phyloP scores from a whole-genome alignment of 2,329 filamentous ascomycete species.

The Furcasterigmium sp. region DNA sequence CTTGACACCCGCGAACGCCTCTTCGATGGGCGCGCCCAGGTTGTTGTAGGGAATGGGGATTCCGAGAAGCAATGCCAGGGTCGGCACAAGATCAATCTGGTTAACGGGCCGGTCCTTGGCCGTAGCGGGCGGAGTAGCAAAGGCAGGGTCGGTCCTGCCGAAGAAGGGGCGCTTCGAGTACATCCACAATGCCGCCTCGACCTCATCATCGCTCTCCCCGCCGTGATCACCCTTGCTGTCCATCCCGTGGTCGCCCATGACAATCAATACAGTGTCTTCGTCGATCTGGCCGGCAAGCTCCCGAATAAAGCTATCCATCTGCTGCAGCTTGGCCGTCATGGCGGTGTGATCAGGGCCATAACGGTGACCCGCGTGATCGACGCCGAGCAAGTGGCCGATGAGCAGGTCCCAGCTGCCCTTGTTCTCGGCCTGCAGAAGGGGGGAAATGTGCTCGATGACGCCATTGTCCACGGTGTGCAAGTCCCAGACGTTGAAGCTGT shows the following conservation, averaged over 20 bases:
- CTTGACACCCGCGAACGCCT: conserved; percentile 73
- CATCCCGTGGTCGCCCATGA: conserved; percentile 99
- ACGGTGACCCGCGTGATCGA: conserved; percentile 94
- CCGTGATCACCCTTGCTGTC: conserved; percentile 95
- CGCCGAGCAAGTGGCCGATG: conserved; percentile 88
- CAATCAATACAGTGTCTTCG: conserved; percentile 79
- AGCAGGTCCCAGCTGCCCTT: conserved; percentile 83
- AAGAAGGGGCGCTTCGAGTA: conserved; percentile 87
- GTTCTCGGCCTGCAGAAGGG: conserved; percentile 63
- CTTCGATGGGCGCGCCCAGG: conserved; percentile 85
- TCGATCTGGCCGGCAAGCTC: conserved; percentile 69
- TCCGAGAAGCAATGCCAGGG: conserved; percentile 79
- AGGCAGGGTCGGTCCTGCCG: conserved; percentile 64
- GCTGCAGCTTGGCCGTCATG: conserved; percentile 83
- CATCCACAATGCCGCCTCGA: conserved; percentile 96
- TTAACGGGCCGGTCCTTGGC: conserved; percentile 72
- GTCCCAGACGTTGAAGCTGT: conserved; percentile 98
- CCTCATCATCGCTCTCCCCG: conserved; percentile 95
- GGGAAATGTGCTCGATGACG: conserved; percentile 85
- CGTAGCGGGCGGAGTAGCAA: conserved; percentile 53
- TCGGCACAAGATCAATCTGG: conserved; percentile 95
- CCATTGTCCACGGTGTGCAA: conserved; percentile 95
- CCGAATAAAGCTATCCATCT: conserved; percentile 82
- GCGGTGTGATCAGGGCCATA: conserved; percentile 91
- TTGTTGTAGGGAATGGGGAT: conserved; percentile 96